Percentiles rank a stretch among this genome's conserved stretches.
Conservation (phyloP, 2,329 filamentous ascomycete species). For the Neoascochyta sp. region DNA sequence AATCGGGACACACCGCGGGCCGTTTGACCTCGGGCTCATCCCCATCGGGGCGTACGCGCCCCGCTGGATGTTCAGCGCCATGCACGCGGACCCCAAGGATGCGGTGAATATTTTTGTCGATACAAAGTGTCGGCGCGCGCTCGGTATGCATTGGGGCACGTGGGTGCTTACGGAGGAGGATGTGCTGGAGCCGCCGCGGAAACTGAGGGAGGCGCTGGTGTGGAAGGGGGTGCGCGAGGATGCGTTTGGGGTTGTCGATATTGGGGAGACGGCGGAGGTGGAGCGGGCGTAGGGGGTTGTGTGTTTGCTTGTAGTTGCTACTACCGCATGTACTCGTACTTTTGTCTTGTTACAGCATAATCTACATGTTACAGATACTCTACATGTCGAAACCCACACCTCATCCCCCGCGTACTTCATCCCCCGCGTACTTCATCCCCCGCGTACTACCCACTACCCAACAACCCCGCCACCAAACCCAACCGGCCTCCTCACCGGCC, state of each 20-base stretch:
- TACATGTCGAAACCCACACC: too few relatives aligned
- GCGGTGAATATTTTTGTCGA: slow-evolving; percentile 86
- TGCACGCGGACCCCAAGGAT: slow-evolving; percentile 86
- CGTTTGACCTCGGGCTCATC: slow-evolving; percentile 87
- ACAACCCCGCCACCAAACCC: slow-evolving; percentile 75
- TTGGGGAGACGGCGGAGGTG: slow-evolving; percentile 73
- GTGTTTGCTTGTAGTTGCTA: too few relatives aligned
- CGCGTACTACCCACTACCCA: too few relatives aligned
- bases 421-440: too few relatives aligned
- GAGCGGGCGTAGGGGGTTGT: too few relatives aligned
- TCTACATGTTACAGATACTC: too few relatives aligned
- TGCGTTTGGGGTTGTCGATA: slow-evolving; percentile 80
- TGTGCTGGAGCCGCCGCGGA: slow-evolving; percentile 73
- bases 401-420: too few relatives aligned
- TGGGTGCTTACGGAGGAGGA: slow-evolving; percentile 86
- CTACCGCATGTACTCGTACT: too few relatives aligned
- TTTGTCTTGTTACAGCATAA: too few relatives aligned
- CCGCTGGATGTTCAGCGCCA: slow-evolving; percentile 67
- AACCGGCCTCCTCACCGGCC: slow-evolving; percentile 70
- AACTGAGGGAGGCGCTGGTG: slow-evolving; percentile 68
- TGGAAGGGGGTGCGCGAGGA: slow-evolving; percentile 71
- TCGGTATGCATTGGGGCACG: slow-evolving; percentile 88
- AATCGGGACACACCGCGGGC: slow-evolving; percentile 74
- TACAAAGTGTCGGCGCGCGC: slow-evolving; percentile 69
- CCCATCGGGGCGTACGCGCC: slow-evolving; percentile 88